Evolutionary conservation across 2,329 filamentous ascomycete genomes (phyloP), one percentile per base, ranked within the genome.

Genomic region (Cladophialophora psammophila): DNA sequence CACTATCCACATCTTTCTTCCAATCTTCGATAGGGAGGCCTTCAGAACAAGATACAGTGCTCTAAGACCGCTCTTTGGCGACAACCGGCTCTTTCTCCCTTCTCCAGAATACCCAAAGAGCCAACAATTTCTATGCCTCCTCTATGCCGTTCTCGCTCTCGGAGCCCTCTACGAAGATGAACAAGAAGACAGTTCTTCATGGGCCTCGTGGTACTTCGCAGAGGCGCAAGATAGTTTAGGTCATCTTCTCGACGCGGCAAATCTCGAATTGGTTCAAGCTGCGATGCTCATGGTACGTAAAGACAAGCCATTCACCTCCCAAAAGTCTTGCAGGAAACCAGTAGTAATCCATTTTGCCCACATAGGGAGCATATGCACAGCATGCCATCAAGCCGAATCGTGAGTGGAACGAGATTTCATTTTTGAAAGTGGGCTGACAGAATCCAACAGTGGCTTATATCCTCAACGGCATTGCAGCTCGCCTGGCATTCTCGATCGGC

Each of bases 201-300:
- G 59, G 59, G 59, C 59, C 5, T 34, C 36, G 5, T 62, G 59
- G 59, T 62, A 62, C 35, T 62, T 62, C 53, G 9, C 42, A 8
- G 42, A 62, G 18, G 59, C 59, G 4, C 42, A 62, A 26, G 59
- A 62, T 5, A 18, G 8, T 3, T 20, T 62, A 3, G 59, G 59
- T 12, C 59, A 42, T 6, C 26, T 53, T 5, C 32, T 52, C 5
- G 59, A 62, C 36, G 59, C 59, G 12, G 42, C 35, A 3, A 54
- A 35, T 54, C 10, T 62, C 5, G 10, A 62, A 54, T 54, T 62
- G 42, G 45, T 62, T 10, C 59, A 62, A 40, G 59, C 59, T 4
- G 59, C 45, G n/a, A 62, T 62, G 59, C 32, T 62, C 42, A 62
- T 62, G 59, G 59, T 62, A 35, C 26, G 3, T 35, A n/a, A n/a